Conservation (phyloP, 345 rosid genomes). For the Cardamine occulta region DNA sequence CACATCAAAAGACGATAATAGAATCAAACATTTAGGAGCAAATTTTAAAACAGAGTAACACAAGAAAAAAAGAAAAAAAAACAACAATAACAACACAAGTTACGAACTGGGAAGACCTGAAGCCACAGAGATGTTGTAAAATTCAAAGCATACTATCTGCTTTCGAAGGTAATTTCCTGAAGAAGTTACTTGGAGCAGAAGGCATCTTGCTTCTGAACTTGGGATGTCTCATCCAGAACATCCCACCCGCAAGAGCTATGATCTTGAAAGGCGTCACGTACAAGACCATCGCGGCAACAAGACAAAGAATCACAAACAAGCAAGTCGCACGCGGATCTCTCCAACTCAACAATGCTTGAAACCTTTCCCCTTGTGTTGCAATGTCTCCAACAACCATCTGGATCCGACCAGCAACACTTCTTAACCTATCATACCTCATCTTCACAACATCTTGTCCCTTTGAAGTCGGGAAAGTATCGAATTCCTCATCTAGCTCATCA, state of each 20-base stretch:
- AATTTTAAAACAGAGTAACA: constrained; percentile 14
- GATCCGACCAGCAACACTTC: constrained; percentile 85
- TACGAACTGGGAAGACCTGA: neutral
- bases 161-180: constrained; percentile 75
- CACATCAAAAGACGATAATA: neutral
- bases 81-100: neutral
- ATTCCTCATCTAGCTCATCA: constrained; percentile 85
- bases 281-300: constrained; percentile 65
- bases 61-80: neutral
- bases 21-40: neutral
- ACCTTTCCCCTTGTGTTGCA: constrained; percentile 86
- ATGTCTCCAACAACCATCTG: constrained; percentile 83
- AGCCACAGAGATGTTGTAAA: neutral
- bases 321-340: constrained; percentile 85
- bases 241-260: constrained; percentile 60
- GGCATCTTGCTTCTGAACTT: constrained; percentile 89
- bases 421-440: constrained; percentile 82
- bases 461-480: constrained; percentile 78
- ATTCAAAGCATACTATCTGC: constrained; percentile 78
- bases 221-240: constrained; percentile 78
- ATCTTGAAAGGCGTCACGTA: constrained; percentile 76
- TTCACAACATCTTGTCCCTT: constrained; percentile 66
- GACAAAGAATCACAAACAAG: constrained; percentile 68
- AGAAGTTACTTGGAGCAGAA: constrained; percentile 82
- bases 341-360: constrained; percentile 77